phyloP scores from a whole-genome alignment of 2,329 filamentous ascomycete species.

The Simplicillium sp. region DNA sequence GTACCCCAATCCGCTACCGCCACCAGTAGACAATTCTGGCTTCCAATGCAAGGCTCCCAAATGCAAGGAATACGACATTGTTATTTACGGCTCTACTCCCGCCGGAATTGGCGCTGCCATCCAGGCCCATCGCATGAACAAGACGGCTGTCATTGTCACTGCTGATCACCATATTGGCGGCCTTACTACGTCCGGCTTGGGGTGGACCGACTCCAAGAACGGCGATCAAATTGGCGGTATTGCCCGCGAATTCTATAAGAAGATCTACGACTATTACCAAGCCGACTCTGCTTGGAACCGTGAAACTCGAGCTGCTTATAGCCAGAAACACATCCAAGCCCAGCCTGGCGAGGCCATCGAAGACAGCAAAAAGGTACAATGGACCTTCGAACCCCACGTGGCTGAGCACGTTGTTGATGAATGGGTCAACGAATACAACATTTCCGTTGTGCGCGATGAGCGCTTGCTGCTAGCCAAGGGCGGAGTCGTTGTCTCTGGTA shows the following conservation, averaged over 20 bases:
- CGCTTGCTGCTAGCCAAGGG: too few species aligned
- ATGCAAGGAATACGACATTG: constrained; percentile 3
- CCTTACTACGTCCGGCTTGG: constrained; percentile 4
- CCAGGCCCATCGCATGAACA: constrained; percentile 2
- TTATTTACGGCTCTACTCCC: constrained; percentile 4
- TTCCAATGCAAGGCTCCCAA: too few species aligned
- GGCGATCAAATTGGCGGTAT: constrained; percentile 4
- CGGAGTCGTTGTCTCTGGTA: too few species aligned
- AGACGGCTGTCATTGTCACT: constrained; percentile 2
- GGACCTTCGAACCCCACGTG: constrained; percentile 6
- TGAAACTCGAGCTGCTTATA: constrained; percentile 1
- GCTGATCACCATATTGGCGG: constrained; percentile 1
- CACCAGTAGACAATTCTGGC: too few species aligned
- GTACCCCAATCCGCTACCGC: too few species aligned
- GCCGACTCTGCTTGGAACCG: background rate
- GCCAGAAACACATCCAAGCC: background rate
- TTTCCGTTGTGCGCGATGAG: background rate
- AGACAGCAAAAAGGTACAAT: constrained; percentile 1
- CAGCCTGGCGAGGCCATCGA: constrained; percentile 5
- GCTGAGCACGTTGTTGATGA: constrained; percentile 3
- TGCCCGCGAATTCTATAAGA: constrained; percentile 4
- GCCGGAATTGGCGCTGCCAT: constrained; percentile 4
- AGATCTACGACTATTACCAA: constrained; percentile 2
- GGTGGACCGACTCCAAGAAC: constrained; percentile 5
- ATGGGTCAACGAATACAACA: constrained; percentile 3